A percentile compares a stretch with the other conserved stretches of the same genome.
Evolutionary conservation across 257 asterid species (phyloP).

Genomic region (Fraxinus pennsylvanica): DNA sequence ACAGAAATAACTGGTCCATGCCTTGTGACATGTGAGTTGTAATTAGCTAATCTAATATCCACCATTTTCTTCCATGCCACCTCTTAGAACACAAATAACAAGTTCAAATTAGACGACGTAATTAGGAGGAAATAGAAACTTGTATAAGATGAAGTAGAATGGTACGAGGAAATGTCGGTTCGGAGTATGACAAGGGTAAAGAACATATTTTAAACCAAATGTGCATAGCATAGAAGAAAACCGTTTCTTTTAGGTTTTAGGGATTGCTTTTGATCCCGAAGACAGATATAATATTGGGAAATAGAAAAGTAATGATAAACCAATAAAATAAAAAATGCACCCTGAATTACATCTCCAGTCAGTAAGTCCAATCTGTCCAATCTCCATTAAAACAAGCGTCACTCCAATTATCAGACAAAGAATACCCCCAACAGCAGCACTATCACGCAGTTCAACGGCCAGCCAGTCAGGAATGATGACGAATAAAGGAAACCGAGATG

Average conservation of each 20-base stretch:
- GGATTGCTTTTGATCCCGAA: neutral
- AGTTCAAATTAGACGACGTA: no score
- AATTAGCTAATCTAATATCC: no score
- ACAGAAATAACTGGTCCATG: no score
- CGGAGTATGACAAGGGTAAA: neutral
- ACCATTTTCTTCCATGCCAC: no score
- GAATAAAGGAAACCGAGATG: neutral
- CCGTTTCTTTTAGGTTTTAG: neutral
- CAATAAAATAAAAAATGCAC: neutral
- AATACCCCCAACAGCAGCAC: neutral
- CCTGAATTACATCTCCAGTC: neutral
- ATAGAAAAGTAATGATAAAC: neutral
- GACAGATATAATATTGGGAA: neutral
- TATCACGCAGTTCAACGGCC: neutral
- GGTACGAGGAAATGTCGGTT: no score
- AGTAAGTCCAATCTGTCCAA: neutral
- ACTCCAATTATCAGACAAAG: neutral
- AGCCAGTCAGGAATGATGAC: neutral
- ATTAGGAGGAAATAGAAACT: no score
- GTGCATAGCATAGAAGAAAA: neutral
- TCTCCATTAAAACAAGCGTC: neutral
- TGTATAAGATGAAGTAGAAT: no score
- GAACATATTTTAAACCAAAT: neutral
- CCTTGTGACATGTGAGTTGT: no score
- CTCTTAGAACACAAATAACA: no score